These are phyloP conservation scores for Bipolaris zeicola DNA, from an alignment of 2,329 filamentous ascomycete genomes.

Conservation along the genomic window DNA sequence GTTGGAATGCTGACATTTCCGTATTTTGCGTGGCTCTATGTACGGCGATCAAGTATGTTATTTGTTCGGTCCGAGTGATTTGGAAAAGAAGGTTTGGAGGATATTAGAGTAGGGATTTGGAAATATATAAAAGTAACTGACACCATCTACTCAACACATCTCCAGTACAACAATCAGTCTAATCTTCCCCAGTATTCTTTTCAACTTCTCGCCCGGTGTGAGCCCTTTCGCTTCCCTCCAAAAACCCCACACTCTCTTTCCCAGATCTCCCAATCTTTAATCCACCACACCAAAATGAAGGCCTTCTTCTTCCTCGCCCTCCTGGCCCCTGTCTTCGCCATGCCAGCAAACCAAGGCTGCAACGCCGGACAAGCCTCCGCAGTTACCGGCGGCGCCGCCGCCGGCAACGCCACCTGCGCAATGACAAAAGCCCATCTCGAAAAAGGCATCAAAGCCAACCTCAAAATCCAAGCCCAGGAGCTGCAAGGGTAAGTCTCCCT, in stretches of 20 bases:
- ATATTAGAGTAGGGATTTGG: background rate
- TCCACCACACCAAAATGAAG: conserved; percentile 11
- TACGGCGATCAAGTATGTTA: background rate
- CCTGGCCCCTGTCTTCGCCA: background rate
- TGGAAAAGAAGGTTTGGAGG: background rate
- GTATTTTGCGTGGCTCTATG: background rate
- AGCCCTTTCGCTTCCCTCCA: background rate
- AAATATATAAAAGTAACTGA: background rate
- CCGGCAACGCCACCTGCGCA: background rate
- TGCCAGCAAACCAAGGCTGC: background rate
- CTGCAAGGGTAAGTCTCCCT: conserved; percentile 16
- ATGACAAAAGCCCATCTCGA: conserved; percentile 9
- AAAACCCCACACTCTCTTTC: background rate
- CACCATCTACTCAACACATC: background rate
- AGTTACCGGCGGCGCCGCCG: background rate
- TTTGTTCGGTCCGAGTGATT: background rate
- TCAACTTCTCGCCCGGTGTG: background rate
- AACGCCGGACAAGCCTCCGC: background rate
- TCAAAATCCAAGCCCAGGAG: conserved; percentile 30
- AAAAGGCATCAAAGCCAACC: conserved; percentile 26
- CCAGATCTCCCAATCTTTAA: background rate
- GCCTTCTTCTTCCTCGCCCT: conserved; percentile 8
- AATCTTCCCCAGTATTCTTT: background rate
- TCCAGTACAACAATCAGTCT: background rate
- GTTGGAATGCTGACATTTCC: conserved; percentile 1